phyloP scores from a whole-genome alignment of 2,329 filamentous ascomycete species.

The Pezizomycotina sp. region DNA sequence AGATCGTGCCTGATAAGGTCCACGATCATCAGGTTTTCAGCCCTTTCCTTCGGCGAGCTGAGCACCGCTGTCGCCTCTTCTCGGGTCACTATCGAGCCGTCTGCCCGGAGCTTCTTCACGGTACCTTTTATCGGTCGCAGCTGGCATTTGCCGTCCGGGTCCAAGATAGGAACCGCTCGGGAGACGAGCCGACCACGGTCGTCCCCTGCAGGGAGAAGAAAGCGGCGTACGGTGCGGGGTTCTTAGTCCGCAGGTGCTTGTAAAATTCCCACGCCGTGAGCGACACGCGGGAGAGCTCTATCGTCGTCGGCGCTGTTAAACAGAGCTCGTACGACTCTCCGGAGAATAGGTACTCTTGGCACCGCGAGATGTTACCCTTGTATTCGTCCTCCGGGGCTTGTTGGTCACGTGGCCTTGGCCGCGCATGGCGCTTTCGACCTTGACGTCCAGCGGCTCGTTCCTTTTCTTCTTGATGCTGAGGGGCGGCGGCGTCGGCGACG shows the following conservation, averaged over 20 bases:
- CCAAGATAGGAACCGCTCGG: constrained; percentile 73
- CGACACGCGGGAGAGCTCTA: constrained; percentile 27
- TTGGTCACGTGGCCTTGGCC: constrained; percentile 1
- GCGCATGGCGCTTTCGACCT: background rate
- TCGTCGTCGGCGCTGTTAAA: constrained; percentile 26
- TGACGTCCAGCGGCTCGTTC: background rate
- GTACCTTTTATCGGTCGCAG: constrained; percentile 96
- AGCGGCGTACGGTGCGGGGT: constrained; percentile 72
- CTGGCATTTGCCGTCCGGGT: constrained; percentile 44
- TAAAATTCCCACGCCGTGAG: constrained; percentile 53
- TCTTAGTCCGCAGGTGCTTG: constrained; percentile 48
- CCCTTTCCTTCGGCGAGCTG: constrained; percentile 70
- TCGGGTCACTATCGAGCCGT: constrained; percentile 42
- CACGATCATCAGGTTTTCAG: constrained; percentile 96
- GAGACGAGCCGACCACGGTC: constrained; percentile 67
- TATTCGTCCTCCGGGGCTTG: constrained; percentile 25
- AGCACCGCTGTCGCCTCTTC: constrained; percentile 56
- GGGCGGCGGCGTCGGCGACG: constrained; percentile 21
- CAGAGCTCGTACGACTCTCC: constrained; percentile 32
- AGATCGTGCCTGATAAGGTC: constrained; percentile 91
- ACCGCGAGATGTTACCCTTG: constrained; percentile 27
- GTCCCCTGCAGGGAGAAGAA: constrained; percentile 54
- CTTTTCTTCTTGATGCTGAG: background rate
- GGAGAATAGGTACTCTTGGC: constrained; percentile 28
- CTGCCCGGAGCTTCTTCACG: constrained; percentile 50